Base-by-base conservation (phyloP, 805 yeast species). In the Isabelozyma pseudorhagii region DNA sequence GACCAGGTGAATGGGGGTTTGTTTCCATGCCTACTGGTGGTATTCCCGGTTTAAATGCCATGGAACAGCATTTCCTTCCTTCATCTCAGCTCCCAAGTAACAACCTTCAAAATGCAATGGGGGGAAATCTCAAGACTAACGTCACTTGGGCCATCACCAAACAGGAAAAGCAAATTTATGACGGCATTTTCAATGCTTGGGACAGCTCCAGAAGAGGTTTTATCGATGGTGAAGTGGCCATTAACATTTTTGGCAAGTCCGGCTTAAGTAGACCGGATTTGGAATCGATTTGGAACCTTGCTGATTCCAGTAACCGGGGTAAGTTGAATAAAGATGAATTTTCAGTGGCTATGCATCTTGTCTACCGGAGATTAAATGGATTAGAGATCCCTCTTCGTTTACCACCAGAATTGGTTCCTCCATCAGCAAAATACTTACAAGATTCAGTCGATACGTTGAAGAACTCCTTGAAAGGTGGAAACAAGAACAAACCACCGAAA, bases 291-390 rank as follows among this genome's bases (percentile, higher is more conserved):
- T 93, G 99, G 99, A 88, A 83, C 45, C 77, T 93, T 56, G 82
- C 92, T 49, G 98, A 94, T 65, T 80, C 85, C 13, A 84, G 85
- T 48, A 87, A 91, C 65, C 79, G 86, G 48, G 97, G 97, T 4
- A 83, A 81, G 62, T 81, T 93, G 56, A 88, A 89, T 64, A 84
- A 82, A 60, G 97, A 93, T 64, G 96, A 90, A 66, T 94, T 93
- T 72, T 87, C 97, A 0, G 91, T 94, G 36, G 97, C 98, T 31
- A 94, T 93, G 98, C 97, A 96, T 75, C 76, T 93, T 51, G 93
- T 93, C 42, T 93, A 94, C 70, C 82, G 97, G 66, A 81, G 93
- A 54, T 73, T 93, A 63, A 92, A 91, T 62, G 97, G 97, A 2
- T 83, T 81, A 54, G 89, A 87, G n/a, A 70, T 94, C 46, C 99